These are phyloP conservation scores for Fusarium caatingaense DNA, from an alignment of 2,329 filamentous ascomycete genomes.

Conservation along the genomic window DNA sequence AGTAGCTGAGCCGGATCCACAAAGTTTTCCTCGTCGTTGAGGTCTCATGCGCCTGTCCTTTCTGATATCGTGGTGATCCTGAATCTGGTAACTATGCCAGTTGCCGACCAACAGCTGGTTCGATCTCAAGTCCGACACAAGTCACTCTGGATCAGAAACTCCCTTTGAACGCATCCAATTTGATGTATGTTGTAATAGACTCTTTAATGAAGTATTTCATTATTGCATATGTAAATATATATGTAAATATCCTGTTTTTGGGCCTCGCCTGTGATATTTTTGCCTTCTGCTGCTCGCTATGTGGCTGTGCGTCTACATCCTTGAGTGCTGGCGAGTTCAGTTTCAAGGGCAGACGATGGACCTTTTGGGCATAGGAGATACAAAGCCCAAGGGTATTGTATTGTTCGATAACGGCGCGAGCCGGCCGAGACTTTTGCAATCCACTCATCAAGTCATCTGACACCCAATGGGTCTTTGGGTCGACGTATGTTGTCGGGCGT, in stretches of 20 bases:
- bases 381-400: background rate
- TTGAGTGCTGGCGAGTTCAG: background rate
- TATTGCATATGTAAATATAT: background rate
- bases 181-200: background rate
- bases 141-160: conserved; percentile 12
- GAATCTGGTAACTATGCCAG: background rate
- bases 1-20: conserved; percentile 31
- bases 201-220: conserved; percentile 8
- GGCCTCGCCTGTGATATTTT: background rate
- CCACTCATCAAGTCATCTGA: conserved; percentile 11
- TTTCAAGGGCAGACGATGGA: background rate
- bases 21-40: conserved; percentile 1
- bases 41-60: background rate
- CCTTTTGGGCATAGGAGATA: background rate
- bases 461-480: background rate
- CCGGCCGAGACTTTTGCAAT: conserved; percentile 15
- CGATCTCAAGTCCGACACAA: conserved; percentile 4
- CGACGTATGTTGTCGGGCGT: background rate
- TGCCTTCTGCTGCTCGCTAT: conserved; percentile 6
- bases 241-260: background rate
- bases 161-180: background rate
- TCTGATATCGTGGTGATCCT: conserved; percentile 8
- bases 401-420: conserved; percentile 10
- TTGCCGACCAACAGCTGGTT: conserved; percentile 8
- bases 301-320: background rate